Percentiles rank a stretch among this genome's conserved stretches.
These are phyloP conservation scores for Podospora pseudocomata DNA, from an alignment of 495 filamentous ascomycete species.

Conservation along the genomic window DNA sequence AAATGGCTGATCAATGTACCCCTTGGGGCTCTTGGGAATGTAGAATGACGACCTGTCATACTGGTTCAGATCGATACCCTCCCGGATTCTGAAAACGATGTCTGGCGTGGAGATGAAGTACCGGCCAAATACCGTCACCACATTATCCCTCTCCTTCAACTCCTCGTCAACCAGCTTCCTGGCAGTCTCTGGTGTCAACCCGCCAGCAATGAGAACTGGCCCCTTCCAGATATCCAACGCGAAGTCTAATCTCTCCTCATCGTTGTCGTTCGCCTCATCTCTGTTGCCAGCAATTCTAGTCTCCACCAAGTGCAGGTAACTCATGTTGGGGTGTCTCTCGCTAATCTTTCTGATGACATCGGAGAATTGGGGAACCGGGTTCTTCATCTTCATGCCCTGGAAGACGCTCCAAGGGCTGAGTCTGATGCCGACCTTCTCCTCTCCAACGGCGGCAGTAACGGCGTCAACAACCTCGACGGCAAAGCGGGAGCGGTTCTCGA, in stretches of 20 bases:
- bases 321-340: conserved; percentile 48
- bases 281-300: conserved; percentile 44
- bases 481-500: conserved; percentile 67
- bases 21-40: conserved; percentile 42
- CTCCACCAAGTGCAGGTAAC: conserved; percentile 65
- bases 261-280: conserved; percentile 30
- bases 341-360: conserved; percentile 53
- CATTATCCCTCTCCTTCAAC: conserved; percentile 48
- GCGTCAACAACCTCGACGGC: conserved; percentile 60
- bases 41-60: conserved; percentile 64
- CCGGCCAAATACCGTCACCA: conserved; percentile 57
- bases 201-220: conserved; percentile 62
- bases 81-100: conserved; percentile 57
- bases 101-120: conserved; percentile 71
- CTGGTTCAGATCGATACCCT: conserved; percentile 51
- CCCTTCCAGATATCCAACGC: conserved; percentile 47
- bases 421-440: conserved; percentile 58
- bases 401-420: conserved; percentile 62
- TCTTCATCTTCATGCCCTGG: conserved; percentile 65
- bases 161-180: conserved; percentile 49
- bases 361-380: conserved; percentile 60
- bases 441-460: conserved; percentile 61
- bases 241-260: conserved; percentile 51
- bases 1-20: conserved; percentile 65
- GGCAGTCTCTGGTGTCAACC: conserved; percentile 49